Evolutionary conservation across 495 filamentous ascomycete genomes (phyloP).

Genomic region (Usnea hakonensis): DNA sequence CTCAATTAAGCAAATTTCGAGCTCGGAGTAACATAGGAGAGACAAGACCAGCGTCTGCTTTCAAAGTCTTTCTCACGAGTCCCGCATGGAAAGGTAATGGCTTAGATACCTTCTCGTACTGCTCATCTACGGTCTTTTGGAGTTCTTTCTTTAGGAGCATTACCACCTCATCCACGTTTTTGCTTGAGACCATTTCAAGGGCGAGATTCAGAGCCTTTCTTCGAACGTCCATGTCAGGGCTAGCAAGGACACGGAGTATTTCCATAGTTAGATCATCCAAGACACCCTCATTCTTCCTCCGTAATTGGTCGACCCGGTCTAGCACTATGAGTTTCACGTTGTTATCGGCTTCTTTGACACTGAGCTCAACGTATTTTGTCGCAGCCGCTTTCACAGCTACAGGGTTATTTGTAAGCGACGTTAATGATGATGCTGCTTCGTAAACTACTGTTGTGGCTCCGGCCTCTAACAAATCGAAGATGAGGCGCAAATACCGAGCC

Average conservation of each 20-base stretch:
- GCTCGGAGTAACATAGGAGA: constrained; percentile 27
- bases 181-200: constrained; percentile 96
- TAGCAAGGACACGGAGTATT: constrained; percentile 89
- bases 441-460: constrained; percentile 92
- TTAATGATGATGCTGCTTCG: constrained; percentile 96
- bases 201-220: constrained; percentile 86
- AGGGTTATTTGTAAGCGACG: constrained; percentile 88
- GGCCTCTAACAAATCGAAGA: constrained; percentile 94
- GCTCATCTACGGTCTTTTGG: constrained; percentile 93
- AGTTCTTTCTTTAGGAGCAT: constrained; percentile 96
- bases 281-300: constrained; percentile 86
- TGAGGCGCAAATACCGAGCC: constrained; percentile 82
- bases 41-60: background rate
- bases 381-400: constrained; percentile 97
- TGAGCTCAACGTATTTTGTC: constrained; percentile 90
- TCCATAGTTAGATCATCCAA: constrained; percentile 98
- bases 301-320: constrained; percentile 85
- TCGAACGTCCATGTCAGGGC: constrained; percentile 93
- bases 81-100: too few species aligned
- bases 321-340: constrained; percentile 98
- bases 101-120: constrained; percentile 68
- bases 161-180: constrained; percentile 97
- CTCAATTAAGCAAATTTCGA: constrained; percentile 12
- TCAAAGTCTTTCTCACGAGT: background rate
- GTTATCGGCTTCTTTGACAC: constrained; percentile 95